These are phyloP conservation scores for Yamadazyma spencermartinsiae DNA, from an alignment of 1,139 yeast species.

Conservation along the genomic window DNA sequence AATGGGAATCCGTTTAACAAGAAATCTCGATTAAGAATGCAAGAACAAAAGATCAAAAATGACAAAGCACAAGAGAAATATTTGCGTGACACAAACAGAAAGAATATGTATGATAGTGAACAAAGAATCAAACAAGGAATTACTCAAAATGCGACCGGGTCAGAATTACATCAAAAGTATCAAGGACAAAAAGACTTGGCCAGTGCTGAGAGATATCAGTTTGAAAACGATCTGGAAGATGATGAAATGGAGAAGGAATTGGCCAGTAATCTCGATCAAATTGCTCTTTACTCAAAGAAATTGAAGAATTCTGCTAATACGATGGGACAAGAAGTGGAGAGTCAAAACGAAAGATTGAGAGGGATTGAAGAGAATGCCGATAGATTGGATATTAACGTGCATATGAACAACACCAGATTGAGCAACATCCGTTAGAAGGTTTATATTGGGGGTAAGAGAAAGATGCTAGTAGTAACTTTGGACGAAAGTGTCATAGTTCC, in stretches of 20 bases:
- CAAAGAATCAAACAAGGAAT: constrained; percentile 47
- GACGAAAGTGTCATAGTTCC: no score
- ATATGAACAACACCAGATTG: constrained; percentile 48
- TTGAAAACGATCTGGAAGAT: constrained; percentile 57
- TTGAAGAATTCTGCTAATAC: constrained; percentile 46
- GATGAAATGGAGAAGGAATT: constrained; percentile 61
- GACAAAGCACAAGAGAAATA: constrained; percentile 64
- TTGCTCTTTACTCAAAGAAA: constrained; percentile 44
- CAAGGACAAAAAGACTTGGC: constrained; percentile 49
- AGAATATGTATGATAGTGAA: constrained; percentile 47
- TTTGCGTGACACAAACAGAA: constrained; percentile 42
- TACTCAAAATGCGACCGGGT: constrained; percentile 36
- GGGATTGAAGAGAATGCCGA: constrained; percentile 59
- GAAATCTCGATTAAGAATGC: constrained; percentile 70
- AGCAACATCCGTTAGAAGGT: constrained; percentile 39
- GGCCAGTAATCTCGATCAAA: constrained; percentile 54
- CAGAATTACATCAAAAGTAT: constrained; percentile 48
- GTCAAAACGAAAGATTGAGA: constrained; percentile 49
- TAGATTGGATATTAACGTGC: constrained; percentile 55
- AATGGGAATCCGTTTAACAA: constrained; percentile 85
- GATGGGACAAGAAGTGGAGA: constrained; percentile 50
- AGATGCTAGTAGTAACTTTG: no score
- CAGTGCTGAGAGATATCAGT: constrained; percentile 51
- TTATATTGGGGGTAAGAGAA: no score
- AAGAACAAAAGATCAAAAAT: constrained; percentile 70